Conservation (phyloP, 768 basidiomycete genomes). For the Thelephora ganbajun region DNA sequence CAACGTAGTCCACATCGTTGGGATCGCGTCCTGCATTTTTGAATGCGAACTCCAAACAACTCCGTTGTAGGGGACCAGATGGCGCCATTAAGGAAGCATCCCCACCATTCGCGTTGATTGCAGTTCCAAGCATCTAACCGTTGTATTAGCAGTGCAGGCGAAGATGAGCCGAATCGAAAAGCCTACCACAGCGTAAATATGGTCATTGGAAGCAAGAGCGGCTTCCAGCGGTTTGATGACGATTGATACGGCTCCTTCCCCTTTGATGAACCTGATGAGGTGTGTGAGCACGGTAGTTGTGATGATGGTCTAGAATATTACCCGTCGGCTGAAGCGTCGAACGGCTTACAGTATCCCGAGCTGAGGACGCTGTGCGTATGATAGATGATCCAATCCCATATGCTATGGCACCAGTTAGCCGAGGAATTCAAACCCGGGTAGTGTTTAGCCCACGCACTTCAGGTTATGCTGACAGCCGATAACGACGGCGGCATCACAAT, state of each 20-base stretch:
- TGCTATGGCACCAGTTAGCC: background rate
- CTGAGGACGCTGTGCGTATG: slow-evolving; percentile 27
- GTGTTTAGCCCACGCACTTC: slow-evolving; percentile 15
- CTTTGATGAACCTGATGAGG: slow-evolving; percentile 21
- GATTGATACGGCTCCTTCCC: slow-evolving; percentile 24
- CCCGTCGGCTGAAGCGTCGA: slow-evolving; percentile 30
- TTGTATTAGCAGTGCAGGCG: background rate
- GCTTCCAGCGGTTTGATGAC: slow-evolving; percentile 26
- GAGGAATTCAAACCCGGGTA: background rate
- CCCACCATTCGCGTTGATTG: slow-evolving; percentile 23
- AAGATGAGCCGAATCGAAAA: background rate
- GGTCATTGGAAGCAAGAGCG: slow-evolving; percentile 25
- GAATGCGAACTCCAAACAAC: slow-evolving; percentile 25
- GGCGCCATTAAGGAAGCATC: slow-evolving; percentile 24
- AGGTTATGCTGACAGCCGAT: slow-evolving; percentile 31
- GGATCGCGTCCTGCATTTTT: slow-evolving; percentile 17
- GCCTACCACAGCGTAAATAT: slow-evolving; percentile 26
- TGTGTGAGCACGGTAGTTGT: background rate
- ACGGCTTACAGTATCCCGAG: slow-evolving; percentile 27
- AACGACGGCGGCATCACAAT: slow-evolving; percentile 34
- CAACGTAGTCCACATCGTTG: slow-evolving; percentile 31
- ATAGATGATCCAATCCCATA: slow-evolving; percentile 22
- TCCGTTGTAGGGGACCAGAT: slow-evolving; percentile 23
- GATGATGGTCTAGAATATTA: slow-evolving; percentile 10
- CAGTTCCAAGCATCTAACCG: slow-evolving; percentile 25